phyloP scores from a whole-genome alignment of 495 filamentous ascomycete species.

The Bryoglossum gracile region DNA sequence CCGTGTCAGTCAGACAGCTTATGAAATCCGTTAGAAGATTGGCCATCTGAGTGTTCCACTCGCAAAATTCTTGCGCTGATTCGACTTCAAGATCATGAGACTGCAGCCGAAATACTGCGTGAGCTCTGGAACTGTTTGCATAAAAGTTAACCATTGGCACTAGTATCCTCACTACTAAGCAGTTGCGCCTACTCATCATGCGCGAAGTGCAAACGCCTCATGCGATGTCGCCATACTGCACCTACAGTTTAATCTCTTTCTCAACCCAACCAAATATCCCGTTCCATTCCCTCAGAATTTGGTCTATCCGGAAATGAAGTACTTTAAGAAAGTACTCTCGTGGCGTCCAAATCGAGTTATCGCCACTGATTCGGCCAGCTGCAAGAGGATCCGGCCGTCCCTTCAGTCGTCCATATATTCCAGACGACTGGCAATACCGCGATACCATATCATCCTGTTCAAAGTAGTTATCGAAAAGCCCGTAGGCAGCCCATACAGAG shows the following conservation, averaged over 20 bases:
- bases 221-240: background rate
- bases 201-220: background rate
- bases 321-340: background rate
- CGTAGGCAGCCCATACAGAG: slow-evolving; percentile 6
- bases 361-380: background rate
- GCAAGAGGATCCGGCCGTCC: background rate
- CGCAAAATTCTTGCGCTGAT: background rate
- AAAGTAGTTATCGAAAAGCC: slow-evolving; percentile 7
- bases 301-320: background rate
- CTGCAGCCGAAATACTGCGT: background rate
- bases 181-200: background rate
- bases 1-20: background rate
- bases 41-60: background rate
- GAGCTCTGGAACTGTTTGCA: background rate
- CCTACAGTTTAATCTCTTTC: background rate
- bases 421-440: background rate
- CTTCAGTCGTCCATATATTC: background rate
- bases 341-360: background rate
- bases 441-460: background rate
- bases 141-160: background rate
- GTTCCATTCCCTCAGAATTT: background rate
- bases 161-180: background rate
- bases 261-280: background rate
- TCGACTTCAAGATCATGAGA: background rate
- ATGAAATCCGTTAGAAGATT: background rate